phyloP scores from a whole-genome alignment of 352 stramenopile species.

The Plasmopara viticola region DNA sequence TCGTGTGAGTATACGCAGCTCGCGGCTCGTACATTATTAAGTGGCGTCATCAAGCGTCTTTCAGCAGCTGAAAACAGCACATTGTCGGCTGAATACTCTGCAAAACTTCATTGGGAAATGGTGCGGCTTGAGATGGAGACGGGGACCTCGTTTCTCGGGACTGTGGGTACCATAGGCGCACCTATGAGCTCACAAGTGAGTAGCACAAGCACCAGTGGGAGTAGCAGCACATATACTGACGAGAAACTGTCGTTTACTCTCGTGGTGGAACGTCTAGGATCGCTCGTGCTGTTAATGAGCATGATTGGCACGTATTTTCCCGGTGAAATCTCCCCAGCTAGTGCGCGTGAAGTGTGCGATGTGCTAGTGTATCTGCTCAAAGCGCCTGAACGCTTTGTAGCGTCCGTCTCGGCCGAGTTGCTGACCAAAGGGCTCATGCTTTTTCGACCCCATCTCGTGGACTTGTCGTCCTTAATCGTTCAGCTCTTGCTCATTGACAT shows the following conservation, averaged over 20 bases:
- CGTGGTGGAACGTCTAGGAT: constrained; percentile 54
- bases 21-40: constrained; percentile 59
- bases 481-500: constrained; percentile 72
- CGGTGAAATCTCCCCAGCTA: constrained; percentile 67
- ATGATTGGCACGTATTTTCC: constrained; percentile 85
- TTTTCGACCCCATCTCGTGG: constrained; percentile 73
- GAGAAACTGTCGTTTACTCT: constrained; percentile 27
- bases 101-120: constrained; percentile 77
- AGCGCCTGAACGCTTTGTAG: constrained; percentile 45
- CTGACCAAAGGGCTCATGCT: constrained; percentile 80
- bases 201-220: constrained; percentile 26
- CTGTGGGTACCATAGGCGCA: constrained; percentile 10
- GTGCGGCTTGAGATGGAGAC: constrained; percentile 62
- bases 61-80: constrained; percentile 31
- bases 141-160: constrained; percentile 27
- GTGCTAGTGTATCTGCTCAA: constrained; percentile 63
- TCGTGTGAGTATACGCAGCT: constrained; percentile 70
- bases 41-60: constrained; percentile 73
- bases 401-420: constrained; percentile 65
- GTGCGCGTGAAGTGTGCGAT: constrained; percentile 74
- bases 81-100: constrained; percentile 65
- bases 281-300: constrained; percentile 71
- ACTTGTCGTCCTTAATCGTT: constrained; percentile 68
- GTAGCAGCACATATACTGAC: constrained; percentile 4
- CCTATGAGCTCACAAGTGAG: constrained; percentile 13